These are phyloP conservation scores for Cicer yamashitae DNA, from an alignment of 306 rosid species.

Conservation along the genomic window DNA sequence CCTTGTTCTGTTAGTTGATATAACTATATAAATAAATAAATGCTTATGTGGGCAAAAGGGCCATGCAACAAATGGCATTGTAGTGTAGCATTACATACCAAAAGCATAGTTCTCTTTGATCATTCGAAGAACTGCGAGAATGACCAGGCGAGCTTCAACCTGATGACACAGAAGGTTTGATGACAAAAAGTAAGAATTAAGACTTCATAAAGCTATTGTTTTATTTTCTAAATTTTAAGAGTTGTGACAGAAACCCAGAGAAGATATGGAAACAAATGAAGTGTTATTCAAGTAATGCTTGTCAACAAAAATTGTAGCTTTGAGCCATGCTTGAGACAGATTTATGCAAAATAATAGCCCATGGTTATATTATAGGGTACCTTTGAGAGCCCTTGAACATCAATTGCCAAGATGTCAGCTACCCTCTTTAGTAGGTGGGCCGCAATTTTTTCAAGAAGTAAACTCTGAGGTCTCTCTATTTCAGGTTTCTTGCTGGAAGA, in stretches of 20 bases:
- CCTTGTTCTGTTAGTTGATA: slow-evolving; percentile 20
- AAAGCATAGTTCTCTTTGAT: slow-evolving; percentile 76
- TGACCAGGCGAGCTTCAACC: slow-evolving; percentile 95
- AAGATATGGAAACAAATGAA: slow-evolving; percentile 33
- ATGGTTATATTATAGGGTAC: slow-evolving; percentile 41
- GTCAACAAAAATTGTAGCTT: slow-evolving; percentile 9
- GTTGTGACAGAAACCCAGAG: slow-evolving; percentile 11
- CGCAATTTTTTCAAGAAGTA: slow-evolving; percentile 89
- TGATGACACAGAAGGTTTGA: slow-evolving; percentile 50
- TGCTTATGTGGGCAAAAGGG: slow-evolving; percentile 7
- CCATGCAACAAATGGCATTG: slow-evolving; percentile 27
- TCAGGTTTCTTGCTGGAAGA: slow-evolving; percentile 54
- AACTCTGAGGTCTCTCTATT: slow-evolving; percentile 63
- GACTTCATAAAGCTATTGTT: slow-evolving; percentile 23
- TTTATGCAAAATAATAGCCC: slow-evolving; percentile 27
- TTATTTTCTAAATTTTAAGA: slow-evolving; percentile 12
- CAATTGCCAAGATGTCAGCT: slow-evolving; percentile 74
- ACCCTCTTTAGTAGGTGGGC: slow-evolving; percentile 76
- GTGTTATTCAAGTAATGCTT: slow-evolving; percentile 23
- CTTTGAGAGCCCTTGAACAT: slow-evolving; percentile 89
- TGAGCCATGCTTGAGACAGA: slow-evolving; percentile 39
- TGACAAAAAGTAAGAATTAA: slow-evolving; percentile 37
- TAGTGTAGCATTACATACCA: slow-evolving; percentile 57
- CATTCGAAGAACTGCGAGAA: slow-evolving; percentile 93
- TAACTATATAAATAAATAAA: background rate